A percentile compares a stretch with the other conserved stretches of the same genome.
phyloP scores from a whole-genome alignment of 2,329 filamentous ascomycete genomes.

The Cordyceps cicadae region DNA sequence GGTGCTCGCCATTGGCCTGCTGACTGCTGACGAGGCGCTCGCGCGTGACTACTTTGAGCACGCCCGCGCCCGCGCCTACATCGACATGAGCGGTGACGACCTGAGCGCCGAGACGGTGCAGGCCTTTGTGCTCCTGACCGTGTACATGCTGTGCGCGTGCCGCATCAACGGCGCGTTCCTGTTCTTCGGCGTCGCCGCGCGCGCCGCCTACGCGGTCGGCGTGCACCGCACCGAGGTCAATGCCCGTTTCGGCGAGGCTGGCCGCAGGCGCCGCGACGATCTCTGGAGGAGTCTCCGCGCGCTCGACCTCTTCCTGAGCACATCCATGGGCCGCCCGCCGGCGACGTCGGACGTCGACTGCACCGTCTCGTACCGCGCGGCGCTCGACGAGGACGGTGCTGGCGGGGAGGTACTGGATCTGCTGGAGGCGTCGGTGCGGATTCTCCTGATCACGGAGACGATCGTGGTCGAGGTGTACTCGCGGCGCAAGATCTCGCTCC shows the following conservation, averaged over 20 bases:
- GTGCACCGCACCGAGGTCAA: conserved; percentile 48
- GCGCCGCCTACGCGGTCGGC: conserved; percentile 45
- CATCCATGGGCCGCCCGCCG: conserved; percentile 46
- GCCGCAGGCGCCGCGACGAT: conserved; percentile 37
- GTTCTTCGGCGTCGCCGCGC: conserved; percentile 44
- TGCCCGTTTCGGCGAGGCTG: conserved; percentile 37
- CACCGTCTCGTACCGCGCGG: conserved; percentile 38
- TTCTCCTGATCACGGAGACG: conserved; percentile 41
- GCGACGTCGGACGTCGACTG: conserved; percentile 47
- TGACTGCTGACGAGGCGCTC: conserved; percentile 31
- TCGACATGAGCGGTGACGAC: conserved; percentile 37
- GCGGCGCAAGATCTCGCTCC: conserved; percentile 42
- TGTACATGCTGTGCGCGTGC: conserved; percentile 47
- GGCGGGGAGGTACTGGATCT: conserved; percentile 35
- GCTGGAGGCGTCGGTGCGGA: conserved; percentile 44
- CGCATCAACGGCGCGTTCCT: conserved; percentile 48
- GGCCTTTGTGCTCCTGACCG: conserved; percentile 40
- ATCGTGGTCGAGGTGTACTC: conserved; percentile 47
- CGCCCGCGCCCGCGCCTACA: conserved; percentile 37
- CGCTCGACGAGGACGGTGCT: conserved; percentile 24
- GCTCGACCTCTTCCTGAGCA: conserved; percentile 44
- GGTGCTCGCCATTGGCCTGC: conserved; percentile 41
- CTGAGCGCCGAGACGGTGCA: conserved; percentile 42
- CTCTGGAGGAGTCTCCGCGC: conserved; percentile 47
- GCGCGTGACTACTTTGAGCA: conserved; percentile 42